Evolutionary conservation across 192 early-diverging fungal genomes (phyloP).

Genomic region (Thamnidium elegans): DNA sequence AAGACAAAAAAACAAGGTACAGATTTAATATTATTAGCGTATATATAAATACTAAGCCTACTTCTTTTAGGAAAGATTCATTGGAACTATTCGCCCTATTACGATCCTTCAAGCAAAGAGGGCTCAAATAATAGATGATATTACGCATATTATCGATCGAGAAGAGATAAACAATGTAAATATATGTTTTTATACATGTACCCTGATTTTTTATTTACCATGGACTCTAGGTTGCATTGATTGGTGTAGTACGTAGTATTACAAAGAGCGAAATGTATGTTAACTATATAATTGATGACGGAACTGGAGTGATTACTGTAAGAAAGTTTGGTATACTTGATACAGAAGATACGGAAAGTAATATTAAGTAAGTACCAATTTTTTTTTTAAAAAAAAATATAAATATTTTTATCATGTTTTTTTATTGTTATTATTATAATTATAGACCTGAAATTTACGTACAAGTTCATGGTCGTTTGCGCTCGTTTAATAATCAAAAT

Average conservation of each 20-base stretch:
- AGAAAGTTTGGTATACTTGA: background rate
- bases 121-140: too few relatives aligned
- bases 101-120: too few relatives aligned
- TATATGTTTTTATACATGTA: too few relatives aligned
- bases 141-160: too few relatives aligned
- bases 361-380: background rate
- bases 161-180: too few relatives aligned
- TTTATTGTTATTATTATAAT: too few relatives aligned
- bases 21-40: too few relatives aligned
- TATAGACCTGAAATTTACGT: slow-evolving; percentile 52
- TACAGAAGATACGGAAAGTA: background rate
- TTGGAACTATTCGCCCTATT: too few relatives aligned
- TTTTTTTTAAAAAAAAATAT: background rate
- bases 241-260: background rate
- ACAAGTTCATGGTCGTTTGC: slow-evolving; percentile 65
- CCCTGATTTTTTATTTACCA: too few relatives aligned
- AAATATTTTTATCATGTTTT: background rate
- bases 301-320: slow-evolving; percentile 67
- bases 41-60: too few relatives aligned
- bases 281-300: slow-evolving; percentile 73
- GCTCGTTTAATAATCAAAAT: slow-evolving; percentile 57
- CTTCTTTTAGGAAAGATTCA: too few relatives aligned
- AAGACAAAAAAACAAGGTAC: too few relatives aligned
- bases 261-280: background rate
- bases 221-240: background rate